Evolutionary conservation across 331 rosid genomes (phyloP).

Genomic region (Pyrus hybrid): DNA sequence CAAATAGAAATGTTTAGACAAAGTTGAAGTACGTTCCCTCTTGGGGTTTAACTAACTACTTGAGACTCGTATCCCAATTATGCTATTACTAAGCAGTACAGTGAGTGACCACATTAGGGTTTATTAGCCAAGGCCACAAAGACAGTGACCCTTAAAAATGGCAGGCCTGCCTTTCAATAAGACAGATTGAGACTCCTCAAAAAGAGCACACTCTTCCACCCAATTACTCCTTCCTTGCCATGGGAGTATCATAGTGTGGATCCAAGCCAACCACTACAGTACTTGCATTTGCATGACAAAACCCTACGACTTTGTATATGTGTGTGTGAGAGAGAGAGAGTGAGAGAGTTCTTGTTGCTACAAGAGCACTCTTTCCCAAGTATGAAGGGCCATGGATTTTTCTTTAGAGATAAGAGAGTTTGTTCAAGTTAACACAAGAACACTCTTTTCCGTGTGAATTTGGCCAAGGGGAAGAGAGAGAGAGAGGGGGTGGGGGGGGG

Average conservation of each 20-base stretch:
- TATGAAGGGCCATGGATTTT: slow-evolving; percentile 27
- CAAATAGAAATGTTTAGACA: too few species aligned
- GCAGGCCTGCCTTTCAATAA: slow-evolving; percentile 24
- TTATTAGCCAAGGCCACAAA: slow-evolving; percentile 14
- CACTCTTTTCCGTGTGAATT: slow-evolving; percentile 63
- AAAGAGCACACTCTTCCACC: slow-evolving; percentile 13
- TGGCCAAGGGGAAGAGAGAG: too few species aligned
- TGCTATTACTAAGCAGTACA: too few species aligned
- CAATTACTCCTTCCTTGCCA: slow-evolving; percentile 4
- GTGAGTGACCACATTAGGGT: slow-evolving; percentile 17
- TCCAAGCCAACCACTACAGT: slow-evolving; percentile 5
- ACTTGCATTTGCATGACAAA: background rate
- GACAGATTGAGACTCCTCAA: slow-evolving; percentile 45
- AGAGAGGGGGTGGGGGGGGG: background rate
- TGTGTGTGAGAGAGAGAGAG: background rate
- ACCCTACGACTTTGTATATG: background rate
- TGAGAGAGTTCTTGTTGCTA: slow-evolving; percentile 19
- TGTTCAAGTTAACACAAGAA: slow-evolving; percentile 40
- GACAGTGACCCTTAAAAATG: slow-evolving; percentile 42
- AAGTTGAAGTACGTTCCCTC: too few species aligned
- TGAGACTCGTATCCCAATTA: too few species aligned
- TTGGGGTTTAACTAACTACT: too few species aligned
- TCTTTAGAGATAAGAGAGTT: background rate
- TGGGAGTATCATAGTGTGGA: slow-evolving; percentile 12
- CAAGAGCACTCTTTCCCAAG: slow-evolving; percentile 62